These are phyloP conservation scores for Nemania sp. DNA, from an alignment of 2,329 filamentous ascomycete genomes.

Conservation along the genomic window DNA sequence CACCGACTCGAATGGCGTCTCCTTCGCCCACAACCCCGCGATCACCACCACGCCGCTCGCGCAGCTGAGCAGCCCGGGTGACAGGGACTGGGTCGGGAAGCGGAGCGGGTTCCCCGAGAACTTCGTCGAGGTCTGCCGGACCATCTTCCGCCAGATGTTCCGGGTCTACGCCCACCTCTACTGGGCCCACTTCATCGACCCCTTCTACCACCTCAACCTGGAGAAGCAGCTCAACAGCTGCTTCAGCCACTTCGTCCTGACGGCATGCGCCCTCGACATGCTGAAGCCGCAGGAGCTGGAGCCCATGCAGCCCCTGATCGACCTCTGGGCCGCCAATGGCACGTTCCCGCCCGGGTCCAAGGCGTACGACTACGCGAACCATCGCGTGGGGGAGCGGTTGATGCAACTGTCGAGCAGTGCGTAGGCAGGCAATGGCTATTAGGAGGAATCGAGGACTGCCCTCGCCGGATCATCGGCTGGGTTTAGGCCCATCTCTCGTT, in stretches of 20 bases:
- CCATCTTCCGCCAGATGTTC: constrained; percentile 98
- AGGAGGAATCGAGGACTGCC: neutral
- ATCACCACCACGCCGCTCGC: constrained; percentile 64
- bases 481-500: neutral
- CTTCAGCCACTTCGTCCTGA: constrained; percentile 83
- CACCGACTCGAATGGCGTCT: constrained; percentile 75
- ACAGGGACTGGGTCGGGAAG: constrained; percentile 83
- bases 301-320: constrained; percentile 93
- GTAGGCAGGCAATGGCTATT: constrained; percentile 14
- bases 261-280: constrained; percentile 80
- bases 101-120: constrained; percentile 89
- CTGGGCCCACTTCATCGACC: constrained; percentile 89
- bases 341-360: constrained; percentile 79
- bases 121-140: constrained; percentile 88
- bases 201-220: constrained; percentile 80
- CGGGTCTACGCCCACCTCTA: constrained; percentile 97
- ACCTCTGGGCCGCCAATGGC: constrained; percentile 87
- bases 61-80: constrained; percentile 63
- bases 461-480: too few species aligned
- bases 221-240: constrained; percentile 85
- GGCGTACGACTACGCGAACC: constrained; percentile 67
- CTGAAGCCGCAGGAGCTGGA: constrained; percentile 88
- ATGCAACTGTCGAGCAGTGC: constrained; percentile 50
- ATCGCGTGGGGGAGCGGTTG: constrained; percentile 62
- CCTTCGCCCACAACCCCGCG: constrained; percentile 66